A percentile compares a stretch with the other conserved stretches of the same genome.
phyloP scores from a whole-genome alignment of 164 flowering plant genomes.

The Protea cynaroides region DNA sequence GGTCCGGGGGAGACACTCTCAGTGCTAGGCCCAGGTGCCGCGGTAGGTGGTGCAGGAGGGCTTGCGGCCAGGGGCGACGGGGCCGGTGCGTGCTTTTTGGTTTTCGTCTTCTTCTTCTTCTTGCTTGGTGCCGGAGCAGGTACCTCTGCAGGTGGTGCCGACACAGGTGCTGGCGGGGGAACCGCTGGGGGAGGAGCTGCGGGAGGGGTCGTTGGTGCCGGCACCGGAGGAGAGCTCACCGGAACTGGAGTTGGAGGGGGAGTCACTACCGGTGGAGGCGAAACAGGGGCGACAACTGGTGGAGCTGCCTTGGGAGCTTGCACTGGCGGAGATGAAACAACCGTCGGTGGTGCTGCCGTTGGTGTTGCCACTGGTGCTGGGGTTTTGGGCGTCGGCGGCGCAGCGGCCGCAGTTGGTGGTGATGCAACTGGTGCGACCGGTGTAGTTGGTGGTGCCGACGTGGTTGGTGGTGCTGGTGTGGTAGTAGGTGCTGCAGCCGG shows the following conservation, averaged over 20 bases:
- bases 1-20: constrained; percentile 26
- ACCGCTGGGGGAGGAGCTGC: constrained; percentile 12
- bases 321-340: constrained; percentile 14
- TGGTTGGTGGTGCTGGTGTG: constrained; percentile 15
- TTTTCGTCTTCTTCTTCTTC: constrained; percentile 16
- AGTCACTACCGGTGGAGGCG: constrained; percentile 21
- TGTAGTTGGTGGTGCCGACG: constrained; percentile 22
- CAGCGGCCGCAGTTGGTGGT: constrained; percentile 12
- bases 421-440: constrained; percentile 17
- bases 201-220: constrained; percentile 15
- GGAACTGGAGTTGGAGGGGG: constrained; percentile 23
- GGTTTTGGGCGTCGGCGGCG: constrained; percentile 6
- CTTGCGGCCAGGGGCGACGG: constrained; percentile 17
- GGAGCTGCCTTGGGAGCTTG: constrained; percentile 22
- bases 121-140: constrained; percentile 40
- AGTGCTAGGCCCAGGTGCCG: constrained; percentile 27
- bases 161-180: constrained; percentile 11
- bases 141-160: constrained; percentile 19
- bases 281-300: constrained; percentile 13
- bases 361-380: constrained; percentile 9
- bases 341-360: constrained; percentile 10
- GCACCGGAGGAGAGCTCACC: constrained; percentile 21
- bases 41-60: constrained; percentile 36
- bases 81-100: constrained; percentile 23
- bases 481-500: constrained; percentile 44